These are phyloP conservation scores for Saccharomyces pastorianus DNA, from an alignment of 1,139 yeast species.

Conservation along the genomic window DNA sequence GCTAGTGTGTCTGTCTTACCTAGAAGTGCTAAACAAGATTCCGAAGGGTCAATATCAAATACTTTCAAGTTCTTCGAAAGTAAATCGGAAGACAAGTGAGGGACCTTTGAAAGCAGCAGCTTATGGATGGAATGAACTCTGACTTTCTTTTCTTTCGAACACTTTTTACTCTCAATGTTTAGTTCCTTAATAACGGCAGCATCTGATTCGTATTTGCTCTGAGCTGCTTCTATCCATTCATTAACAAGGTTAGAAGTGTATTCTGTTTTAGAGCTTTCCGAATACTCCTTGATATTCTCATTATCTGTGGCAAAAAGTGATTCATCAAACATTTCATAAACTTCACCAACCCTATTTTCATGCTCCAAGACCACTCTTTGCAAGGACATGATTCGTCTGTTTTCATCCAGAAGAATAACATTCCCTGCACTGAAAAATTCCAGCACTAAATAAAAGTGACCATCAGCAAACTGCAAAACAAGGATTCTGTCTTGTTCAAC, in stretches of 20 bases:
- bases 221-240: slow-evolving; percentile 44
- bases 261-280: neutral
- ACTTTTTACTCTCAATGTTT: slow-evolving; percentile 11
- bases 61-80: slow-evolving; percentile 51
- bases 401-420: slow-evolving; percentile 64
- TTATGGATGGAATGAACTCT: slow-evolving; percentile 59
- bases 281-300: slow-evolving; percentile 8
- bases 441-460: slow-evolving; percentile 65
- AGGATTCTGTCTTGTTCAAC: slow-evolving; percentile 72
- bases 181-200: slow-evolving; percentile 6
- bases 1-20: slow-evolving; percentile 31
- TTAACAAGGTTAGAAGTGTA: slow-evolving; percentile 37
- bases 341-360: slow-evolving; percentile 62
- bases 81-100: slow-evolving; percentile 73
- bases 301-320: slow-evolving; percentile 34
- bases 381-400: slow-evolving; percentile 58
- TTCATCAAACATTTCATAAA: slow-evolving; percentile 52
- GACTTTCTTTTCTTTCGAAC: slow-evolving; percentile 32
- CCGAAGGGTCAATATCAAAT: slow-evolving; percentile 40
- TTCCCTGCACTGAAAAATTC: slow-evolving; percentile 97
- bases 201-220: slow-evolving; percentile 25
- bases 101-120: slow-evolving; percentile 56
- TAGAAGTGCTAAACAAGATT: slow-evolving; percentile 35
- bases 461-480: slow-evolving; percentile 76
- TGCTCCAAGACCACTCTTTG: slow-evolving; percentile 74